Percentiles rank a stretch among this genome's conserved stretches.
These are phyloP conservation scores for Phaeosphaeriaceae sp. DNA, from an alignment of 2,329 filamentous ascomycete species.

Conservation along the genomic window DNA sequence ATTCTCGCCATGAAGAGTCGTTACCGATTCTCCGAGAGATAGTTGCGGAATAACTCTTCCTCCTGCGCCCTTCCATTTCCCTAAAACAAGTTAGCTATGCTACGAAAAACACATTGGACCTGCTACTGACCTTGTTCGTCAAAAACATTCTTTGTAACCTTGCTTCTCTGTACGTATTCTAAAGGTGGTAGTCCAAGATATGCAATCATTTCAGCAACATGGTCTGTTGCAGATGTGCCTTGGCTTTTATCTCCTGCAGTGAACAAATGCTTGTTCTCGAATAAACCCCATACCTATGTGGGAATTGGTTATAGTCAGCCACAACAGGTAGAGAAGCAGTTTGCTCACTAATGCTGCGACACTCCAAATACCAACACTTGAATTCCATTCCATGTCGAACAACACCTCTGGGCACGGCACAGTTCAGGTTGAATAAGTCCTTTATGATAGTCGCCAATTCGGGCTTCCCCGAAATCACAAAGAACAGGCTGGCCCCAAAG, in stretches of 20 bases:
- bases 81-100: conserved; percentile 23
- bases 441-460: conserved; percentile 37
- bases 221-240: conserved; percentile 31
- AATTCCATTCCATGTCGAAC: conserved; percentile 47
- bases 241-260: conserved; percentile 29
- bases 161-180: conserved; percentile 26
- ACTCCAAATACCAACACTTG: conserved; percentile 50
- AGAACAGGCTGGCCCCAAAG: conserved; percentile 44
- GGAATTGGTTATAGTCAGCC: conserved; percentile 15
- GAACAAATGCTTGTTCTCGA: conserved; percentile 47
- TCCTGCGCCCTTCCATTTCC: conserved; percentile 23
- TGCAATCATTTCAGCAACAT: conserved; percentile 43
- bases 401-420: conserved; percentile 52
- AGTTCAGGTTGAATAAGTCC: conserved; percentile 46
- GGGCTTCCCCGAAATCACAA: conserved; percentile 47
- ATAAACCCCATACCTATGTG: conserved; percentile 47
- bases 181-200: conserved; percentile 33
- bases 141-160: conserved; percentile 29
- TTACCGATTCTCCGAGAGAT: conserved; percentile 22
- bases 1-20: conserved; percentile 29
- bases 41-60: conserved; percentile 19
- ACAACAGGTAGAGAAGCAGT: conserved; percentile 14
- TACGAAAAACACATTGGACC: conserved; percentile 11
- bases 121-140: conserved; percentile 33
- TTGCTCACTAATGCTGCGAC: conserved; percentile 47